Percentiles rank a stretch among this genome's conserved stretches.
Conservation (phyloP, 2,329 filamentous ascomycete genomes). For the Diaporthe longicolla region DNA sequence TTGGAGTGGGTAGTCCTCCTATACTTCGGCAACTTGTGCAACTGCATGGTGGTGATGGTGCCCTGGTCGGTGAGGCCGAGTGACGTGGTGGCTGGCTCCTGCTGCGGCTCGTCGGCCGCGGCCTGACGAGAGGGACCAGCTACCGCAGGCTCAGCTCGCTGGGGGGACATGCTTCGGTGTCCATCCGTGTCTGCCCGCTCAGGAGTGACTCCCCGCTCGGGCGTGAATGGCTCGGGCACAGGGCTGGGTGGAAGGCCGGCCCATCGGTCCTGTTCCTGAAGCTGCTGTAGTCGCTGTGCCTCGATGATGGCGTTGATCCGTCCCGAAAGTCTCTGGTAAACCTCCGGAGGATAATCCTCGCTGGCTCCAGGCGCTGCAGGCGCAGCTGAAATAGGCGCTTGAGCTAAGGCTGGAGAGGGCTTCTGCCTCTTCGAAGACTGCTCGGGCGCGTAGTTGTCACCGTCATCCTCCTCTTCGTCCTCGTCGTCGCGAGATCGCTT, state of each 20-base stretch:
- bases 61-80: conserved; percentile 3
- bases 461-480: not conserved
- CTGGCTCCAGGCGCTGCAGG: not conserved
- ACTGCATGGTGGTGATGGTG: not conserved
- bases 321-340: too few species aligned
- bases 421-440: conserved; percentile 3
- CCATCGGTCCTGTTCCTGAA: too few species aligned
- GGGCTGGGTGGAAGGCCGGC: too few species aligned
- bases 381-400: not conserved
- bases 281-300: too few species aligned
- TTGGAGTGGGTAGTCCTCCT: not conserved
- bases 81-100: not conserved
- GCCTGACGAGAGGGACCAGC: not conserved
- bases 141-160: not conserved
- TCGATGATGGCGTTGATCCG: too few species aligned
- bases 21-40: not conserved
- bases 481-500: conserved; percentile 4
- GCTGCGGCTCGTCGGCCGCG: not conserved
- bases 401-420: not conserved
- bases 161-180: too few species aligned
- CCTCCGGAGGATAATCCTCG: too few species aligned
- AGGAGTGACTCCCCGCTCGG: too few species aligned
- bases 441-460: not conserved
- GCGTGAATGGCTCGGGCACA: too few species aligned
- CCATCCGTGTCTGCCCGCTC: too few species aligned